Evolutionary conservation across 129 eudicot genomes (phyloP), one percentile per base, ranked within the genome.

Genomic region (Centella asiatica): DNA sequence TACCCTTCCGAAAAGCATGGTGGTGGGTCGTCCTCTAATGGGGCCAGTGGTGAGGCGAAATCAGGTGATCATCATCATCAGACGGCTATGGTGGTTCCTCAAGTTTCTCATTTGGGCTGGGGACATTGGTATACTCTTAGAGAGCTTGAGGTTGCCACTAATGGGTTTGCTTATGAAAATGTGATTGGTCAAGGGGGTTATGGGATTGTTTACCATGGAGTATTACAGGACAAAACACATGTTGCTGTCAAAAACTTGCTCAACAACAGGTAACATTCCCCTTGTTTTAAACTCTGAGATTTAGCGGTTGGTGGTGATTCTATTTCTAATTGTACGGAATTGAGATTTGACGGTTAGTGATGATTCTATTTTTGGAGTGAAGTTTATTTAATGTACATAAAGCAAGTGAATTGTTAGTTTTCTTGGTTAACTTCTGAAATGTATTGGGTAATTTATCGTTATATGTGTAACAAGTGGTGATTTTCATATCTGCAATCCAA

Each of bases 81-180:
- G 64, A 67, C 19, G 61, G 29, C 62, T 55, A 63, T 31, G 29
- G 81, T 70, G 33, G 89, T 75, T 1, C 89, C 85, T 8, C 80
- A 83, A 37, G 90, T 84, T 20, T 84, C 90, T 4, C 90, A 84
- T 77, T 33, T 84, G 77, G 90, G 90, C 0, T 84, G 90, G 90
- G 86, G 86, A 18, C 90, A 76, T 71, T 77, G 90, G 90, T 84
- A 84, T 71, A 84, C 90, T 0, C 68, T 84, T 1, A 77, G 90
- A 37, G 90, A 84, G 75, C 83, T 84, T 71, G 86, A 84, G 71
- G 72, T 2, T 42, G 77, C 90, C 47, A 84, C 90, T 26, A 76
- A 80, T 62, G 76, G 83, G 4, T 80, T 84, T 64, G 77, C 81
- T 24, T 67, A 74, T 50, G 83, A 80, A 39, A 84, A 80, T 62